Percentiles rank a stretch among this genome's conserved stretches.
These are phyloP conservation scores for Albophoma yamanashiensis DNA, from an alignment of 2,329 filamentous ascomycete species.

Conservation along the genomic window DNA sequence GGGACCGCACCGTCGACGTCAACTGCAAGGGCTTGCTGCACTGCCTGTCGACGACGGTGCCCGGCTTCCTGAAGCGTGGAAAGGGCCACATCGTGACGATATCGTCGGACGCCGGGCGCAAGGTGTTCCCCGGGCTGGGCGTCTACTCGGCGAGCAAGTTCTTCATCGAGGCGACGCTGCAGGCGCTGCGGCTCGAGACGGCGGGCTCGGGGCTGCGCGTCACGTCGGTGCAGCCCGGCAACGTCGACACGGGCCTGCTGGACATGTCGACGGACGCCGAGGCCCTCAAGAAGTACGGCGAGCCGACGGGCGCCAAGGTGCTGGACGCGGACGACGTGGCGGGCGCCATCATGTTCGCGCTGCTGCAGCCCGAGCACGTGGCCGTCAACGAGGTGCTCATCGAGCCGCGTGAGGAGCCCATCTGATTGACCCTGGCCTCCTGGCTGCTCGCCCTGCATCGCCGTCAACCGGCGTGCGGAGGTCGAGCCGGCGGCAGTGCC, in stretches of 20 bases:
- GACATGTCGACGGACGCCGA: slow-evolving; percentile 66
- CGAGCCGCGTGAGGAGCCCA: slow-evolving; percentile 66
- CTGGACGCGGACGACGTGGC: slow-evolving; percentile 66
- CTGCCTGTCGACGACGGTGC: slow-evolving; percentile 58
- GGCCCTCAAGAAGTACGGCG: slow-evolving; percentile 68
- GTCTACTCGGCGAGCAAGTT: slow-evolving; percentile 80
- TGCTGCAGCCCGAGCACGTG: slow-evolving; percentile 65
- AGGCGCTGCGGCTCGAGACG: slow-evolving; percentile 64
- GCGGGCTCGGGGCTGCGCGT: slow-evolving; percentile 63
- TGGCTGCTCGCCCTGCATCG: too few species aligned
- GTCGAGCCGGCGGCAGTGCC: too few species aligned
- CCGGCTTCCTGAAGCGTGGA: slow-evolving; percentile 59
- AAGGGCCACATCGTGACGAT: slow-evolving; percentile 68
- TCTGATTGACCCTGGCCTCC: slow-evolving; percentile 28
- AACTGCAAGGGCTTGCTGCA: slow-evolving; percentile 78
- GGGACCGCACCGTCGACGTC: slow-evolving; percentile 74
- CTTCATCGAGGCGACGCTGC: slow-evolving; percentile 76
- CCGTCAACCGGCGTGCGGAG: too few species aligned
- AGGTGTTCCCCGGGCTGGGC: slow-evolving; percentile 71
- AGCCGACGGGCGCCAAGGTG: slow-evolving; percentile 64
- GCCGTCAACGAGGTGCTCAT: slow-evolving; percentile 73
- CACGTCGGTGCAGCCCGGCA: slow-evolving; percentile 67
- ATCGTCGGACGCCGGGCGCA: slow-evolving; percentile 71
- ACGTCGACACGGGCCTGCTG: slow-evolving; percentile 62
- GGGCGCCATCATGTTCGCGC: slow-evolving; percentile 59